Evolutionary conservation across 2,329 filamentous ascomycete species (phyloP), one percentile per base, ranked within the genome.

Genomic region (Colletotrichum sp.): DNA sequence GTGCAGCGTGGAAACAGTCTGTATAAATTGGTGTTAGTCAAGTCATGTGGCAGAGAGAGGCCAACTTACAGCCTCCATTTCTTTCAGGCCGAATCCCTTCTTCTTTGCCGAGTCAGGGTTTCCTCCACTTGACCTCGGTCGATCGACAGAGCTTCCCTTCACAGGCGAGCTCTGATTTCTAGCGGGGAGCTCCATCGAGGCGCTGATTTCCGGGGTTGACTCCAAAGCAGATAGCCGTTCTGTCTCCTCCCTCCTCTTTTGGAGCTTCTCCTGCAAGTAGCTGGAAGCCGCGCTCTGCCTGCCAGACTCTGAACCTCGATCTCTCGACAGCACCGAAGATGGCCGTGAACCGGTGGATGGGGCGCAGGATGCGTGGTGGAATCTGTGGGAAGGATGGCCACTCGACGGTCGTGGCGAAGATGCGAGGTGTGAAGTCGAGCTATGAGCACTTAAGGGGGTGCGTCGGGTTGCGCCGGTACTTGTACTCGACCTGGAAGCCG

Each of bases 1-100:
- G 82, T 93, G 92, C 26, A 95, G 84, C 2, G 88, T 92, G 6
- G 93, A 94, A 68, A 95, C 85, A 70, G 92, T 91, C 89, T 94
- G 65, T 48, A 4, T 59, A 63, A 57, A 21, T 70, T 16, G 59
- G 21, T 68, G 67, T 77, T 66, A 79, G 72, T 34, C 55, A 18
- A 78, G 72, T 34, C 55, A 30, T 12, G 1, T 8, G 2, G 77
- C 55, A 48, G 60, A 72, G 16, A 48, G 63, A 4, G 48, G 48
- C 18, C 21, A 8, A 12, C 63, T 72, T 83, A 93, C 91, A 85
- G 92, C 87, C 82, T 95, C 93, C 86, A 93, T 92, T 79, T 94
- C 93, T 81, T 93, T 93, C 8, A 92, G 85, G 3, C 93, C 92
- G 83, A 93, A 86, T 6, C 88, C 88, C 78, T 89, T 91, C 77